Base-by-base conservation (phyloP, 2,329 filamentous ascomycete species). In the Fusarium nanum region DNA sequence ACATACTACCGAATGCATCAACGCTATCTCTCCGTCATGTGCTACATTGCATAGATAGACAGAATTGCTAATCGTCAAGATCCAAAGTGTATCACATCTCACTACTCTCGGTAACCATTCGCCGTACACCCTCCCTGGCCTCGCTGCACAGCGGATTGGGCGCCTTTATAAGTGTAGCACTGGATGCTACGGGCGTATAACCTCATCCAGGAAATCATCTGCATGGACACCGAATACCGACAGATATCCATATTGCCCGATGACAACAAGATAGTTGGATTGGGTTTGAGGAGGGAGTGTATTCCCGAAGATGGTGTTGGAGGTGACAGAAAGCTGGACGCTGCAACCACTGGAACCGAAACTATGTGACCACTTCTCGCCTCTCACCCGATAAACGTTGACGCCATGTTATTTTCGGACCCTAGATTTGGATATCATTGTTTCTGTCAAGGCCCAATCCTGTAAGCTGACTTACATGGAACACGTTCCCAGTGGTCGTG, bases 201-300 rank as follows among this genome's bases (percentile, higher is more conserved):
- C 53, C 67, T 42, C 27, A 61, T 61, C 50, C 41, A 61, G 57
- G 25, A 70, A 69, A 27, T 55, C 41, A 60, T 55, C 56, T 30
- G 20, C 66, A 44, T 41, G 20, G 46, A 61, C 46, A 30, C 66
- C 66, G 66, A 68, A 68, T 20, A 18, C 66, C 66, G 66, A 68
- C 61, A 61, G 49, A 68, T 56, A 34, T 61, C 65, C 66, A 52
- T 49, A 13, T 47, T 7, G 28, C 40, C 54, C 60, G 65, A 58
- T 61, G 27, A 13, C 44, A 32, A 52, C 11, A 20, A 12, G 22
- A 27, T 40, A 54, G 7, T 22, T 22, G 10, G 11, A 34, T 47
- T 22, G 20, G 42, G 37, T 55, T 54, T 27, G n/a, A 37, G 23
- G 23, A 7, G 7, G 23, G 42, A 20, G 22, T 52, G 50, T 53